phyloP scores from a whole-genome alignment of 495 filamentous ascomycete genomes.

The Aspergillus indologenus region DNA sequence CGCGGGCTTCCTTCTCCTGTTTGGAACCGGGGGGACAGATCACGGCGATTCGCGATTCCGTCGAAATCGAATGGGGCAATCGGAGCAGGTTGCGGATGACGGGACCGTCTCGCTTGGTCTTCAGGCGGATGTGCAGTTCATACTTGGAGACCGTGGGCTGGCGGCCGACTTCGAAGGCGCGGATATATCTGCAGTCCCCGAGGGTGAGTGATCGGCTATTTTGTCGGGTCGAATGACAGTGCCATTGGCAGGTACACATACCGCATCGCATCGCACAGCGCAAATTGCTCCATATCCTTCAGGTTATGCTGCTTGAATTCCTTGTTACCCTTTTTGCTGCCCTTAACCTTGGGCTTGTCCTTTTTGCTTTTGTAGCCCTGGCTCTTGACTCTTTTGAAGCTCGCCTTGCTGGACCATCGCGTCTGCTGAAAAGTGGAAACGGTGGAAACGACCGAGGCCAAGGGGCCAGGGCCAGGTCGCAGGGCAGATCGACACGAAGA shows the following conservation, averaged over 20 bases:
- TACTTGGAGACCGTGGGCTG: conserved; percentile 74
- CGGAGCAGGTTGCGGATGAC: conserved; percentile 82
- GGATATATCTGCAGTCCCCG: conserved; percentile 72
- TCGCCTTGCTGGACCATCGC: conserved; percentile 32
- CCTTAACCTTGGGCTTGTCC: conserved; percentile 55
- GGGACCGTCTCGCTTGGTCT: conserved; percentile 75
- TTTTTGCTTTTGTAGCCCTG: conserved; percentile 43
- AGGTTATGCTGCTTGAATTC: conserved; percentile 62
- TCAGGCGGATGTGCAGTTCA: conserved; percentile 77
- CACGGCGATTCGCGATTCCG: conserved; percentile 79
- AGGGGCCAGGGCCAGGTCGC: conserved; percentile 26
- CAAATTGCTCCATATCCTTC: conserved; percentile 62
- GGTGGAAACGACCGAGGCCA: conserved; percentile 34
- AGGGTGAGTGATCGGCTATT: conserved; percentile 17
- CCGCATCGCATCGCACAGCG: conserved; percentile 92
- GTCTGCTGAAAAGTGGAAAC: too few species aligned
- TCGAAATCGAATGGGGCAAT: conserved; percentile 84
- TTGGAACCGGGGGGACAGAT: conserved; percentile 77
- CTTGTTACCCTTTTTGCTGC: conserved; percentile 62
- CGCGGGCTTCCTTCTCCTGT: conserved; percentile 62
- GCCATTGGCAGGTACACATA: conserved; percentile 37
- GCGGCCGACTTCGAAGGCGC: conserved; percentile 85
- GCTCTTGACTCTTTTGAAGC: conserved; percentile 44
- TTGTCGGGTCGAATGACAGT: neutral
- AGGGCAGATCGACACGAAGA: conserved; percentile 36